phyloP scores from a whole-genome alignment of 2,329 filamentous ascomycete genomes.

The Paracorniculantispora psalliotae region DNA sequence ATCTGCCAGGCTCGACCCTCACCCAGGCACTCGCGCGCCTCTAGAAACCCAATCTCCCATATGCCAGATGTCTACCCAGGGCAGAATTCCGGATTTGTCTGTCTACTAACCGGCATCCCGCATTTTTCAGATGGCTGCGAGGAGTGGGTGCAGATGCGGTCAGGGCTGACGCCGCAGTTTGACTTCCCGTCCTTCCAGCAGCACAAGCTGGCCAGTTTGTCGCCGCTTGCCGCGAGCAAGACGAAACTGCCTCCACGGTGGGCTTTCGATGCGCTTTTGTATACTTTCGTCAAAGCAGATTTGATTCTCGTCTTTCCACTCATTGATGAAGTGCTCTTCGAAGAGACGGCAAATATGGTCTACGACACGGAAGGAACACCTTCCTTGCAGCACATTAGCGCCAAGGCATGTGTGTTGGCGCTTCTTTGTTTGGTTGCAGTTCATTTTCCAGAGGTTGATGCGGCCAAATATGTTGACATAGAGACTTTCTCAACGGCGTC shows the following conservation, averaged over 20 bases:
- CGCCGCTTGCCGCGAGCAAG: constrained; percentile 15
- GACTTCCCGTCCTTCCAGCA: constrained; percentile 11
- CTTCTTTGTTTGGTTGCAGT: constrained; percentile 36
- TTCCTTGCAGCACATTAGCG: constrained; percentile 26
- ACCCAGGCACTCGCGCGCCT: neutral
- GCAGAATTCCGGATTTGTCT: constrained; percentile 41
- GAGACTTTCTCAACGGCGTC: constrained; percentile 37
- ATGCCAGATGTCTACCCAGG: constrained; percentile 34
- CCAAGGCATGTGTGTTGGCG: constrained; percentile 43
- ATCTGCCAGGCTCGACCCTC: constrained; percentile 12
- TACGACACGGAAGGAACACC: constrained; percentile 28
- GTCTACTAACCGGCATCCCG: constrained; percentile 43
- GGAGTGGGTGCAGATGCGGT: constrained; percentile 42
- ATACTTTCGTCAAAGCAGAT: constrained; percentile 24
- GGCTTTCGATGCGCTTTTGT: constrained; percentile 22
- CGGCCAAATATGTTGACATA: constrained; percentile 28
- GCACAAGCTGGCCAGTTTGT: neutral
- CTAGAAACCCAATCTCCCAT: constrained; percentile 33
- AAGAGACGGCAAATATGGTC: constrained; percentile 38
- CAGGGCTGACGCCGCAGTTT: constrained; percentile 29
- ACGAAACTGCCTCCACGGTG: constrained; percentile 30
- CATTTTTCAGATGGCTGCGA: constrained; percentile 43
- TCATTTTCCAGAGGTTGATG: constrained; percentile 19
- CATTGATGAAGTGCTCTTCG: constrained; percentile 42
- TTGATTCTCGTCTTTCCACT: constrained; percentile 44